Evolutionary conservation across 768 basidiomycete genomes (phyloP).

Genomic region (Sarcomyxa edulis): DNA sequence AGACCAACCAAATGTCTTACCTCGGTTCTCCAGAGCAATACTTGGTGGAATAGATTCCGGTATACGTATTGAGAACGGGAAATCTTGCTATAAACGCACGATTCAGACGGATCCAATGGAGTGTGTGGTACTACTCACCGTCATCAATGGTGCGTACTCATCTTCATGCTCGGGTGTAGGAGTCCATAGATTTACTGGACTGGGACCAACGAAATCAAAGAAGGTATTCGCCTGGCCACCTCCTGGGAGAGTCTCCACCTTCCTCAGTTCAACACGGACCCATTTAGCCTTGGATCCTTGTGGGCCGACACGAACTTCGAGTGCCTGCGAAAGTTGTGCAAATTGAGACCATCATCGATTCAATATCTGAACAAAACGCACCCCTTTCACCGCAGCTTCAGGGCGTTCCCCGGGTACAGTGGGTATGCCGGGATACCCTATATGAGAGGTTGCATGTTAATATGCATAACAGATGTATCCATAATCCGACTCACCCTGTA

Average conservation of each 20-base stretch:
- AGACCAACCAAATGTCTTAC: conserved; percentile 26
- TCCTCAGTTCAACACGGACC: conserved; percentile 87
- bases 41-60: conserved; percentile 90
- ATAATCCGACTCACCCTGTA: conserved; percentile 72
- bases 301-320: conserved; percentile 76
- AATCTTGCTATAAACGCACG: conserved; percentile 82
- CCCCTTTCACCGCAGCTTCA: conserved; percentile 82
- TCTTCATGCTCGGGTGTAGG: conserved; percentile 38
- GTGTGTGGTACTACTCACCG: conserved; percentile 39
- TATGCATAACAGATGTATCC: no score
- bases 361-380: conserved; percentile 33
- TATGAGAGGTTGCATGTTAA: no score
- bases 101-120: conserved; percentile 1
- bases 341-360: conserved; percentile 9
- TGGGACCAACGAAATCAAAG: conserved; percentile 76
- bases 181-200: conserved; percentile 81
- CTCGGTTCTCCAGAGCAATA: conserved; percentile 72
- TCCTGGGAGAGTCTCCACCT: conserved; percentile 79
- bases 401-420: conserved; percentile 71
- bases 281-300: conserved; percentile 86
- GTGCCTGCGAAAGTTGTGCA: conserved; percentile 47
- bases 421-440: conserved; percentile 84
- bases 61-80: conserved; percentile 85
- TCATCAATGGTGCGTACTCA: conserved; percentile 64
- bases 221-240: conserved; percentile 66